Percentiles rank a stretch among this genome's conserved stretches.
These are phyloP conservation scores for Coniochaeta hoffmannii DNA, from an alignment of 2,329 filamentous ascomycete species.

Conservation along the genomic window DNA sequence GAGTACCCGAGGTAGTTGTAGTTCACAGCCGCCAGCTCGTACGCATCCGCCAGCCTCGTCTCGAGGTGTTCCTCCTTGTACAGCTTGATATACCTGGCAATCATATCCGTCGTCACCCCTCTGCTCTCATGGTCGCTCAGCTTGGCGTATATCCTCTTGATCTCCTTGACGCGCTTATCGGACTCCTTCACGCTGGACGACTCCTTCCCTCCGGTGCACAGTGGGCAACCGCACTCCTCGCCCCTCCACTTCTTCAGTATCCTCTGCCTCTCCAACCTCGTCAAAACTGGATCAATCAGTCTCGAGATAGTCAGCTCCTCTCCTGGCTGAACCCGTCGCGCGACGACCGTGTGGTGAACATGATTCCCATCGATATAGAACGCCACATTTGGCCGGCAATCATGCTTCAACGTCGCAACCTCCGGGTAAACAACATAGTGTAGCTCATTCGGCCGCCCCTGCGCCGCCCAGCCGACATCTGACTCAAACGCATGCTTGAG, in stretches of 20 bases:
- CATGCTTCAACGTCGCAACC: conserved; percentile 27
- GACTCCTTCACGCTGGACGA: conserved; percentile 10
- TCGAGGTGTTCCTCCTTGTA: conserved; percentile 27
- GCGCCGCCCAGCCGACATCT: background rate
- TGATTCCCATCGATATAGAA: conserved; percentile 23
- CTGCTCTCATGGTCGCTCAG: conserved; percentile 16
- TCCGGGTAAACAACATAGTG: conserved; percentile 26
- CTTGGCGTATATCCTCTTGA: conserved; percentile 20
- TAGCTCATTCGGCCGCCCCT: conserved; percentile 5
- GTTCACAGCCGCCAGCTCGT: conserved; percentile 31
- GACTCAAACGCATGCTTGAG: conserved; percentile 15
- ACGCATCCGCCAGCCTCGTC: conserved; percentile 27
- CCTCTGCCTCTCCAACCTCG: conserved; percentile 16
- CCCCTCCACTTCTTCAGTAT: conserved; percentile 23
- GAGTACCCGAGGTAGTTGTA: conserved; percentile 27
- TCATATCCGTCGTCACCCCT: conserved; percentile 17
- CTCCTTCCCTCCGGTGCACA: conserved; percentile 19
- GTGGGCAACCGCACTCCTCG: conserved; percentile 27
- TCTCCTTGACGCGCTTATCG: conserved; percentile 20
- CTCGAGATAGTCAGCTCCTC: conserved; percentile 32
- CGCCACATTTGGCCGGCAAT: conserved; percentile 32
- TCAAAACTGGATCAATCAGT: conserved; percentile 23
- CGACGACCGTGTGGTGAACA: conserved; percentile 25
- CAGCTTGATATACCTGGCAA: conserved; percentile 23
- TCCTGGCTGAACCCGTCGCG: conserved; percentile 21